Evolutionary conservation across 345 rosid species (phyloP), one percentile per base, ranked within the genome.

Genomic region (Brassica incana): DNA sequence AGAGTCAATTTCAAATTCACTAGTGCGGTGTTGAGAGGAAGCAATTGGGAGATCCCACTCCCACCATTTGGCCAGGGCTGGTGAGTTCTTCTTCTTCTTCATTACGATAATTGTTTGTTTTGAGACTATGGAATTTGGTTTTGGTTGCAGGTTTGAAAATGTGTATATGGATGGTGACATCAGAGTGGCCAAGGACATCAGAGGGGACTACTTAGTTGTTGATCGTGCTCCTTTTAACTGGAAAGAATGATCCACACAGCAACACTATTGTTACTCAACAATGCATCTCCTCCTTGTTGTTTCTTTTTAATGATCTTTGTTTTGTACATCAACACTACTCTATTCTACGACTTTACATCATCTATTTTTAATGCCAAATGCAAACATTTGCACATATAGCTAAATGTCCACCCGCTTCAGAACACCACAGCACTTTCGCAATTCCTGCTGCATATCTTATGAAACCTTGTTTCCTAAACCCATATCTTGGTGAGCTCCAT

Each of bases 1-100:
- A 86, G 97, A 83, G 90, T 91, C 69, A 85, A 94, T 84, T 93
- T 93, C 78, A 89, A 96, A 78, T 94, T 94, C 78, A 92, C 84
- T 8, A 86, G 93, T 20, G 98, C 98, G 2, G 92, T 92, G 73
- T 76, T 94, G 32, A 86, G 95, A 43, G 97, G 89, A 61, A 83
- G 69, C 72, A 81, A 25, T 33, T 92, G 97, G 97, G 97, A 92
- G 87, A 56, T 92, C 32, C 97, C 95, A 3, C 80, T 94, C 81
- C 97, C 98, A 58, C 97, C 98, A 6, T 92, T 90, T 73, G 97
- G 97, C 76, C 84, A 88, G 86, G 98, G 98, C 65, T 94, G 97
- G 98, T 94, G 72, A 86, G 98, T 45, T 59, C 9, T 65, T 64
- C 48, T 25, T 62, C 65, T 25, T 3, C 15, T 67, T 67, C 40